Conservation (phyloP, 2,329 filamentous ascomycete species). For the Paraphaeosphaeria minitans region DNA sequence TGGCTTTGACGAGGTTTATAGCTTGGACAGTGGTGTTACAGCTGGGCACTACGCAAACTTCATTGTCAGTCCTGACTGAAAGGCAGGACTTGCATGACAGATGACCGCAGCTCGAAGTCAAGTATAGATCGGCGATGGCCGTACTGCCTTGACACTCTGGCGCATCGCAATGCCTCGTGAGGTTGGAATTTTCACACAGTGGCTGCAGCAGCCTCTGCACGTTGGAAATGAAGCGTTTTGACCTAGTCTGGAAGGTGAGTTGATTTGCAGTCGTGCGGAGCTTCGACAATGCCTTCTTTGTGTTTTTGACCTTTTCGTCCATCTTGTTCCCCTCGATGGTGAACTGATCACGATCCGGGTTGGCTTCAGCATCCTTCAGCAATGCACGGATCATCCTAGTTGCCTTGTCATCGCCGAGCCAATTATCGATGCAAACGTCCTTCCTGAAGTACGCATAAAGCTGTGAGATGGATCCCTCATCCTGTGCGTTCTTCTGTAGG, state of each 20-base stretch:
- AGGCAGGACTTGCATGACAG: constrained; percentile 32
- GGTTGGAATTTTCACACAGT: not conserved
- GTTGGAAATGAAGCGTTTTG: constrained; percentile 29
- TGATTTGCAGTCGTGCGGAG: constrained; percentile 27
- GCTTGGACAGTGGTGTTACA: constrained; percentile 27
- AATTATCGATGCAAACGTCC: not conserved
- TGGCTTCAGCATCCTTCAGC: not conserved
- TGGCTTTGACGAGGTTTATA: constrained; percentile 27
- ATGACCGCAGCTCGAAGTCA: constrained; percentile 36
- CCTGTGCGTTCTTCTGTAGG: not conserved
- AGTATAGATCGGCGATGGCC: constrained; percentile 17
- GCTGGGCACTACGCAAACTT: constrained; percentile 25
- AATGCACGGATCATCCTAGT: not conserved
- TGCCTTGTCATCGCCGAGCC: not conserved
- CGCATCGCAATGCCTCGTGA: constrained; percentile 22
- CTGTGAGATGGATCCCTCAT: not conserved
- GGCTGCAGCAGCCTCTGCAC: constrained; percentile 12
- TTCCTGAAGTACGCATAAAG: not conserved
- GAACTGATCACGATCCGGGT: not conserved
- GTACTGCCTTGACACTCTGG: constrained; percentile 18
- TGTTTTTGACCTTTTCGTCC: constrained; percentile 1
- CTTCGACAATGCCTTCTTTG: constrained; percentile 27
- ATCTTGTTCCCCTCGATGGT: not conserved
- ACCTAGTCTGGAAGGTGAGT: constrained; percentile 23
- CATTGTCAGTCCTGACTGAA: constrained; percentile 22